A percentile compares a stretch with the other conserved stretches of the same genome.
Conservation (phyloP, 495 filamentous ascomycete genomes). For the Amphirosellinia nigrospora region DNA sequence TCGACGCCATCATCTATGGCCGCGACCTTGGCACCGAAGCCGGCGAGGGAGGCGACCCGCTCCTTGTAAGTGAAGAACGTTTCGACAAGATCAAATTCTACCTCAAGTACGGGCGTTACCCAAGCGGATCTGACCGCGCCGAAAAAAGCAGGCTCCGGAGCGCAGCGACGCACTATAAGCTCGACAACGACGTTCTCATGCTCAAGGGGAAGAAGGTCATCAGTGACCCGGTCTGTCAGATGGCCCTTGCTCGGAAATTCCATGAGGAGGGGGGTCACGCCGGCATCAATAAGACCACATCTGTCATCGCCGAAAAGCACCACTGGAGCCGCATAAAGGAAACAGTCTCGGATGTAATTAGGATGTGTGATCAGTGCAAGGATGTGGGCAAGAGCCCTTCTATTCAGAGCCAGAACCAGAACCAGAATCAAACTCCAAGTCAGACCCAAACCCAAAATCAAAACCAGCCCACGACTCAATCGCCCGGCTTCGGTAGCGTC, state of each 20-base stretch:
- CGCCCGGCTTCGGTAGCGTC: not conserved
- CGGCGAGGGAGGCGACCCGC: constrained; percentile 64
- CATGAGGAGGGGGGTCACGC: constrained; percentile 78
- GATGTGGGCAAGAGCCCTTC: constrained; percentile 66
- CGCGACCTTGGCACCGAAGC: constrained; percentile 67
- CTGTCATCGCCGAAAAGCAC: constrained; percentile 89
- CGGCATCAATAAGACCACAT: constrained; percentile 98
- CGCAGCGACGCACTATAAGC: constrained; percentile 95
- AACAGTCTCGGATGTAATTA: constrained; percentile 92
- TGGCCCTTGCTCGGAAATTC: constrained; percentile 80
- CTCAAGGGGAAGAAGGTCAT: constrained; percentile 98
- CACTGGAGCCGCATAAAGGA: constrained; percentile 99
- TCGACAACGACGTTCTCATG: constrained; percentile 83
- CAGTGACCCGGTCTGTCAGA: constrained; percentile 87
- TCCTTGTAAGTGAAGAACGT: constrained; percentile 92
- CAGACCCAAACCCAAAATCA: constrained; percentile 18
- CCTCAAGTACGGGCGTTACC: constrained; percentile 93
- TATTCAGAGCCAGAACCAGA: constrained; percentile 29
- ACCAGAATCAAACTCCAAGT: constrained; percentile 8
- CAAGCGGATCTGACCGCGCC: constrained; percentile 88
- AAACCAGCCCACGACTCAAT: constrained; percentile 4
- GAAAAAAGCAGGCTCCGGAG: constrained; percentile 93
- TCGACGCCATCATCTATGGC: constrained; percentile 97
- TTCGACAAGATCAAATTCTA: constrained; percentile 99
- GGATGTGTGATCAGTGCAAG: constrained; percentile 89